Evolutionary conservation across 1,139 yeast genomes (phyloP), one percentile per base, ranked within the genome.

Genomic region (Blastobotrys niveus): DNA sequence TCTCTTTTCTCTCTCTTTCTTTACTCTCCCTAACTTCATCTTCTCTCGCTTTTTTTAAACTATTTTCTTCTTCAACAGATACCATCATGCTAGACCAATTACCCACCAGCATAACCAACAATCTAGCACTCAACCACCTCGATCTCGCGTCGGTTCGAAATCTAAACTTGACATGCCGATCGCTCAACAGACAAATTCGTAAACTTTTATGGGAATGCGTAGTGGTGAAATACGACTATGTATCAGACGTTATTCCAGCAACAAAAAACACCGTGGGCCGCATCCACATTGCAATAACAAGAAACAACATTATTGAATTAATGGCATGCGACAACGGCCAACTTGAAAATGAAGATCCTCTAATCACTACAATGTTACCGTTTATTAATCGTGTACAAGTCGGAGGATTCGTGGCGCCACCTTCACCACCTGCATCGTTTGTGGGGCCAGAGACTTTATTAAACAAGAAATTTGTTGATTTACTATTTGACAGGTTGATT

Each of bases 381-480:
- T 19, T 25, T 7, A 35, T 41, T 5, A 14, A 21, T n/a, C 26
- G 20, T 17, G 19, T 41, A 12, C 39, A 34, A 22, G n/a, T 41
- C 9, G 39, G 40, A 3, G 44, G 44, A 14, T 32, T 41, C 19
- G n/a, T n/a, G n/a, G 22, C 35, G 5, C 44, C 44, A 5, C 35
- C 44, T 10, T 40, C 44, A 12, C 31, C 19, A 4, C 22, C 27
- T 10, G 12, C n/a, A 4, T 19, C 5, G 21, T 25, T 24, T 8
- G 10, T 19, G 4, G 38, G 32, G 8, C 12, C 22, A 7, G 15
- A 9, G n/a, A 17, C 21, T 10, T 7, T 35, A 14, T 31, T 41
- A 5, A 41, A 41, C 34, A 41, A 41, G 30, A 24, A 26, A 25
- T 41, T 41, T 19, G 29, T 41, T 14, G 44, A 41, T 35, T 35